Evolutionary conservation across 352 stramenopile species (phyloP).

Genomic region (Phytopythium montanum): DNA sequence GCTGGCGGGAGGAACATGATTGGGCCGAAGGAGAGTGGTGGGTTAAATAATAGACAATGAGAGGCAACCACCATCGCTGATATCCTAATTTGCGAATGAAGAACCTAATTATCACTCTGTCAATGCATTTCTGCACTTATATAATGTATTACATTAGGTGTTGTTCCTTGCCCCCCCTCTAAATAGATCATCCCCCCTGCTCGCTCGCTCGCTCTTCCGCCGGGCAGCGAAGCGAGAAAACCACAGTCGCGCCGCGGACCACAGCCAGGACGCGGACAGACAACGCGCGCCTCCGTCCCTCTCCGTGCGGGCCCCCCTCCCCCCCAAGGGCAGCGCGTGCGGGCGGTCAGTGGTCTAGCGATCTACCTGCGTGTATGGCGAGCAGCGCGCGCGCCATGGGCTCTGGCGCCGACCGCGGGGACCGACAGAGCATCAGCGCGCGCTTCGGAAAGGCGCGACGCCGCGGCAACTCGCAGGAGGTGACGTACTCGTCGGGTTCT

Average conservation of each 20-base stretch:
- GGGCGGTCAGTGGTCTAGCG: neutral
- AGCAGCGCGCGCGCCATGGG: neutral
- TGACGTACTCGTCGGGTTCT: constrained; percentile 13
- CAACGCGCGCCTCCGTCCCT: neutral
- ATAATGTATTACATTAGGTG: no score
- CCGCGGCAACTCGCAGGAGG: constrained; percentile 59
- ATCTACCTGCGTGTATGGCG: neutral
- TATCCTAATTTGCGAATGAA: no score
- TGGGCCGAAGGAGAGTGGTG: no score
- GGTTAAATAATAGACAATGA: no score
- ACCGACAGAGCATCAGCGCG: constrained; percentile 47
- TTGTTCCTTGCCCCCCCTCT: no score
- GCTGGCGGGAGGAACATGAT: neutral
- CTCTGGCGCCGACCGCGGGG: constrained; percentile 13
- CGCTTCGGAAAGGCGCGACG: constrained; percentile 67
- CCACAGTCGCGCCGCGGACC: neutral
- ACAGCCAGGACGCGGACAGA: neutral
- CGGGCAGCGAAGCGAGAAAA: neutral
- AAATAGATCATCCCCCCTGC: no score
- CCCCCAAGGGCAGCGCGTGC: no score
- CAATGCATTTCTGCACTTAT: no score
- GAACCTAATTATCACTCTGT: neutral
- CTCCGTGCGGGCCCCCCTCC: neutral
- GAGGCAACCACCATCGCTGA: no score
- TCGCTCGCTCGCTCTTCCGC: neutral